Conservation (phyloP, 2,329 filamentous ascomycete species). For the Penicillium brevicompactum region DNA sequence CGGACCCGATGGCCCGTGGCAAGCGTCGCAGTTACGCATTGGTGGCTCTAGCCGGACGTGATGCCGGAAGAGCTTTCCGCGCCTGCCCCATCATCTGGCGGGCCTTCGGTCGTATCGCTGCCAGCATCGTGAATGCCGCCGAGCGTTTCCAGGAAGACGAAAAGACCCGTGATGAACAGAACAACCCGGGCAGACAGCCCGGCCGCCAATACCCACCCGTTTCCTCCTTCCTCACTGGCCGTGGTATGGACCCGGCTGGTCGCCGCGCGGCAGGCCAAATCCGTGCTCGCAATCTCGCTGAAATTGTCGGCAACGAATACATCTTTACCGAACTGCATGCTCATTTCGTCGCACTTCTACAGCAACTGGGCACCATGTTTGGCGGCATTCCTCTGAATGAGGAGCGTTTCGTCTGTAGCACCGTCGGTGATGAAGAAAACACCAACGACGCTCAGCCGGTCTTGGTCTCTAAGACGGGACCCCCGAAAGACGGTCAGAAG, state of each 20-base stretch:
- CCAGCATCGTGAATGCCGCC: constrained; percentile 51
- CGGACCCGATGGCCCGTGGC: constrained; percentile 60
- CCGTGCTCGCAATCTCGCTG: constrained; percentile 58
- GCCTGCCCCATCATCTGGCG: constrained; percentile 54
- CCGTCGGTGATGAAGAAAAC: constrained; percentile 34
- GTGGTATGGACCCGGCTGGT: constrained; percentile 58
- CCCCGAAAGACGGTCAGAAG: constrained; percentile 22
- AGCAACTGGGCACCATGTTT: constrained; percentile 50
- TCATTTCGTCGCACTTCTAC: constrained; percentile 55
- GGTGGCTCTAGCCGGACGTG: constrained; percentile 58
- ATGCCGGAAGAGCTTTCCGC: constrained; percentile 49
- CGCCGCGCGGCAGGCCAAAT: constrained; percentile 56
- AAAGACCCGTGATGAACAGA: constrained; percentile 45
- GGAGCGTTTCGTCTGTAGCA: constrained; percentile 45
- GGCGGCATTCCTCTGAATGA: constrained; percentile 47
- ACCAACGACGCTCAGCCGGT: constrained; percentile 24
- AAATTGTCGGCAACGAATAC: constrained; percentile 61
- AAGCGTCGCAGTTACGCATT: constrained; percentile 60
- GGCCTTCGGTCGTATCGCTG: constrained; percentile 57
- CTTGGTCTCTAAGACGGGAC: constrained; percentile 22
- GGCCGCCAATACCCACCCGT: constrained; percentile 55
- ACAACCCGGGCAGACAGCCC: constrained; percentile 25
- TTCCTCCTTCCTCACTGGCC: constrained; percentile 60
- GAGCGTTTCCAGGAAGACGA: constrained; percentile 49
- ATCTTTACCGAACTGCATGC: constrained; percentile 61